These are phyloP conservation scores for Mycena epipterygia DNA, from an alignment of 768 basidiomycete genomes.

Conservation along the genomic window DNA sequence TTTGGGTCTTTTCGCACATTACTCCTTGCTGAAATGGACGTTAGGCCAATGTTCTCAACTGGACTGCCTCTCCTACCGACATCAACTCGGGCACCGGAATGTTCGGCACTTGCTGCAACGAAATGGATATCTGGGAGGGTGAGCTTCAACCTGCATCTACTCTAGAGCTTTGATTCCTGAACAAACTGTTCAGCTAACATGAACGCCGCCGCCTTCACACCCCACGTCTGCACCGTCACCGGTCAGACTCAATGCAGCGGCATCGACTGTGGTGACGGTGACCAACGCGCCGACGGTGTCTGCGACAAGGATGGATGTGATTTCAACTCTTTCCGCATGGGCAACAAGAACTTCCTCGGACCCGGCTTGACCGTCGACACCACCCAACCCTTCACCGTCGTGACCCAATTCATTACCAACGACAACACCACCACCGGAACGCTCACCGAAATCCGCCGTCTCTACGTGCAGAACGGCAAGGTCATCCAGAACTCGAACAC, in stretches of 20 bases:
- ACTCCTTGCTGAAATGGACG: conserved; percentile 1
- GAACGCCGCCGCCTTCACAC: conserved; percentile 49
- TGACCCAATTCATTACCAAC: conserved; percentile 63
- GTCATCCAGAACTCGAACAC: conserved; percentile 66
- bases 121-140: conserved; percentile 71
- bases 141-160: conserved; percentile 41
- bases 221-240: conserved; percentile 61
- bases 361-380: conserved; percentile 64
- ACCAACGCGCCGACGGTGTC: conserved; percentile 55
- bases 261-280: conserved; percentile 51
- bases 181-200: not conserved
- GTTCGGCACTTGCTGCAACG: conserved; percentile 66
- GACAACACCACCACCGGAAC: conserved; percentile 55
- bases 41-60: conserved; percentile 62
- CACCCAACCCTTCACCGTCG: conserved; percentile 64
- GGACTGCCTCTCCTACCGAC: conserved; percentile 52
- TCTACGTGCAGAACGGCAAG: conserved; percentile 67
- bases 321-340: conserved; percentile 74
- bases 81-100: conserved; percentile 62
- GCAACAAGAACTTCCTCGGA: conserved; percentile 61
- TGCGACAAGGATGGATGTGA: conserved; percentile 73
- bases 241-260: conserved; percentile 55
- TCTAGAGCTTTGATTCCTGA: not conserved
- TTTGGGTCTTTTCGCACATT: not conserved
- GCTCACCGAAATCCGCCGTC: conserved; percentile 66